Conservation (phyloP, 345 rosid species). For the Cardiospermum halicacabum region DNA sequence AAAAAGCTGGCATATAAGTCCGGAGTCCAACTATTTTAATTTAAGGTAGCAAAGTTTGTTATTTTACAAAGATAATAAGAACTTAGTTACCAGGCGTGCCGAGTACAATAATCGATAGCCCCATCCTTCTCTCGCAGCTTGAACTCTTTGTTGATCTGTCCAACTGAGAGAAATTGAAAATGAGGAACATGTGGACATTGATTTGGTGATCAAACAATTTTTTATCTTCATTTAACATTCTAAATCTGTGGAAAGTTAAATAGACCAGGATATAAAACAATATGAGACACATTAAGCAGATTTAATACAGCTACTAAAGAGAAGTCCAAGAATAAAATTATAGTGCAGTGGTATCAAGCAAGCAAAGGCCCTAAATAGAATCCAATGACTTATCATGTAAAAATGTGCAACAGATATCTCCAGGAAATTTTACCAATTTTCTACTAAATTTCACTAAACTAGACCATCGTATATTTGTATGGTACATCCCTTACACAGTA, state of each 20-base stretch:
- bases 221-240: background rate
- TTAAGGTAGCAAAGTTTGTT: background rate
- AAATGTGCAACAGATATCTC: background rate
- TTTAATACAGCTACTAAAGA: background rate
- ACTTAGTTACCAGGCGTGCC: conserved; percentile 61
- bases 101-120: conserved; percentile 69
- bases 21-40: conserved; percentile 4
- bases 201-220: background rate
- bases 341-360: background rate
- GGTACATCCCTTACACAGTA: background rate
- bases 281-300: background rate
- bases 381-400: background rate
- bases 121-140: conserved; percentile 93
- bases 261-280: background rate
- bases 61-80: conserved; percentile 1
- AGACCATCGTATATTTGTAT: no score
- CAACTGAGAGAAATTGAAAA: conserved; percentile 40
- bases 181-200: background rate
- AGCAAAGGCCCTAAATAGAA: background rate
- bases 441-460: background rate
- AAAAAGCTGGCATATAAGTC: conserved; percentile 10
- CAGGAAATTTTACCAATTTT: background rate
- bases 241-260: no score
- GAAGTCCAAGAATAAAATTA: background rate
- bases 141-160: conserved; percentile 94